These are phyloP conservation scores for Torulaspora microellipsoides DNA, from an alignment of 805 yeast genomes.

Conservation along the genomic window DNA sequence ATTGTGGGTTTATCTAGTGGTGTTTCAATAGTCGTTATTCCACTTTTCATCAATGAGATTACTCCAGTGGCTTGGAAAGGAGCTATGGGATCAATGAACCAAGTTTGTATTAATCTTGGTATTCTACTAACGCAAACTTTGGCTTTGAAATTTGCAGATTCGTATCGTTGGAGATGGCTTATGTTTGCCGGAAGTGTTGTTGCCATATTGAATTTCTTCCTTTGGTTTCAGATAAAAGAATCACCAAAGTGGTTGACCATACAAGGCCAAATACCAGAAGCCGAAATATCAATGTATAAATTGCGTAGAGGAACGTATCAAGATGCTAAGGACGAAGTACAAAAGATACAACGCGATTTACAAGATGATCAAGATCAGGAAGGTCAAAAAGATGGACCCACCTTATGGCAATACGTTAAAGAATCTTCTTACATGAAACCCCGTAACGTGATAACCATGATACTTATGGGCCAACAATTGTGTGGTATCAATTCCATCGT, in stretches of 20 bases:
- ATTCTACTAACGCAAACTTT: slow-evolving; percentile 73
- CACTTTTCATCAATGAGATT: slow-evolving; percentile 75
- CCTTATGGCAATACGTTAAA: slow-evolving; percentile 45
- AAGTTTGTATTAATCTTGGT: slow-evolving; percentile 80
- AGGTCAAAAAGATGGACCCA: slow-evolving; percentile 9
- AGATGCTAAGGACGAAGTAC: slow-evolving; percentile 27
- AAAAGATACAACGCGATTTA: slow-evolving; percentile 13
- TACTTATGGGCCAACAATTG: slow-evolving; percentile 82
- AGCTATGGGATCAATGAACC: slow-evolving; percentile 82
- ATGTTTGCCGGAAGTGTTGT: slow-evolving; percentile 57
- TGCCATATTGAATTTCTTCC: slow-evolving; percentile 46
- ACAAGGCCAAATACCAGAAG: slow-evolving; percentile 35
- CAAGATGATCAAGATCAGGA: slow-evolving; percentile 5
- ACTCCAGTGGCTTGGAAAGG: slow-evolving; percentile 70
- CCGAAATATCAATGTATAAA: slow-evolving; percentile 34
- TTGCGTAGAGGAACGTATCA: slow-evolving; percentile 36
- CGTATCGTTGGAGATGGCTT: slow-evolving; percentile 66
- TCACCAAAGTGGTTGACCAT: slow-evolving; percentile 77
- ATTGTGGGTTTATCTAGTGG: slow-evolving; percentile 87
- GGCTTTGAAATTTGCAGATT: slow-evolving; percentile 64
- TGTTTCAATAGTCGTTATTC: slow-evolving; percentile 76
- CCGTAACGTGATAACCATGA: slow-evolving; percentile 59
- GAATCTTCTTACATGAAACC: slow-evolving; percentile 52
- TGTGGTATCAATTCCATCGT: slow-evolving; percentile 91
- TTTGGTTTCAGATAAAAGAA: slow-evolving; percentile 51